Percentiles rank a stretch among this genome's conserved stretches.
phyloP scores from a whole-genome alignment of 2,329 filamentous ascomycete genomes.

The Ascochyta pisi region DNA sequence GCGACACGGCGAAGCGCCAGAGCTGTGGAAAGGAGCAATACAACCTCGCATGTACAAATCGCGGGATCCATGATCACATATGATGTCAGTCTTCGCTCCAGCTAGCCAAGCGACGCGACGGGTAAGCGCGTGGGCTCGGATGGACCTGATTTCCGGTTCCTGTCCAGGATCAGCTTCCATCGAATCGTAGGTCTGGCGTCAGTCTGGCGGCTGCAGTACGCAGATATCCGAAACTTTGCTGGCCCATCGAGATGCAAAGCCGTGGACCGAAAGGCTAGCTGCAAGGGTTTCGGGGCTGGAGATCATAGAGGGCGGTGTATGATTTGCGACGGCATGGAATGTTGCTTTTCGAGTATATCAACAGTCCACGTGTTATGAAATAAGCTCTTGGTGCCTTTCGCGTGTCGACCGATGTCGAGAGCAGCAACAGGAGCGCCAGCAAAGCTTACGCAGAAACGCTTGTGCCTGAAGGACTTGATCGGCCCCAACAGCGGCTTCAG shows the following conservation, averaged over 20 bases:
- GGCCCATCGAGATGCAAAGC: too few relatives aligned
- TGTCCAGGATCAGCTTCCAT: background rate
- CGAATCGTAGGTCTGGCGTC: background rate
- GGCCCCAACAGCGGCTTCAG: background rate
- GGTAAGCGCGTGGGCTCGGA: slow-evolving; percentile 2
- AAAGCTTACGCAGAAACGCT: slow-evolving; percentile 11
- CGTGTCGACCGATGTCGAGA: background rate
- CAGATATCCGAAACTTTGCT: background rate
- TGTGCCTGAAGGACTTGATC: background rate
- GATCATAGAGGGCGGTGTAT: background rate
- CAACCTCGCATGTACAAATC: background rate
- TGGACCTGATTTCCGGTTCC: background rate
- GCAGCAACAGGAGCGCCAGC: background rate
- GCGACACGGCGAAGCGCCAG: slow-evolving; percentile 1
- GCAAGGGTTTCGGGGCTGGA: background rate
- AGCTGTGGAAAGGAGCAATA: background rate
- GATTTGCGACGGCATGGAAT: background rate
- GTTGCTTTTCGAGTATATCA: background rate
- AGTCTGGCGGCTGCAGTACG: background rate
- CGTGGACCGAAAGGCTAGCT: background rate
- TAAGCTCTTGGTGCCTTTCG: background rate
- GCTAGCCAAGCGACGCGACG: slow-evolving; percentile 3
- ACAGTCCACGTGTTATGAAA: background rate
- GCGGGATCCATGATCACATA: slow-evolving; percentile 4
- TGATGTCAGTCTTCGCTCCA: slow-evolving; percentile 14